Base-by-base conservation (phyloP, 768 basidiomycete species). In the Candolleomyces efflorescens region DNA sequence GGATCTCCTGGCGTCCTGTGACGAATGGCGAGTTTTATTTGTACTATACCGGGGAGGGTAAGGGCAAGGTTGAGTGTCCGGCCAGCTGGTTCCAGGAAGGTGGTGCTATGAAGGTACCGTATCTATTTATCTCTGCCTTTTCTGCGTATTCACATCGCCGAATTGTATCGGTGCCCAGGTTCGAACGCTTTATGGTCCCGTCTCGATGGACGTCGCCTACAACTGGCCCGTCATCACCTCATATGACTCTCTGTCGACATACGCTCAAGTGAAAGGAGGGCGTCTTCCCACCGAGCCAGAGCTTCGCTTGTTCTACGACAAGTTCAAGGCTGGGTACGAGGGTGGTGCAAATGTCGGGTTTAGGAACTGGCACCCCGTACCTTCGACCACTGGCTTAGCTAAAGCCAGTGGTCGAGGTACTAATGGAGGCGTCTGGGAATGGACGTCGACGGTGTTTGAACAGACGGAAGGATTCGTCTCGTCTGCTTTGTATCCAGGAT, bases 401-500 rank as follows among this genome's bases (percentile, higher is more conserved):
- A 74, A 69, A 52, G 65, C 67, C 57, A 78, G 70, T 20, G 83
- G 84, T 2, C 82, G 75, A 68, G 89, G 91, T 11, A 83, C 85
- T 60, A 98, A 99, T 63, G 97, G 97, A 6, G 97, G 97, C 5
- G 89, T 97, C 15, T 99, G 96, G 94, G 94, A 98, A 75, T 98
- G 95, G 95, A 97, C 96, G 0, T 89, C 88, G 18, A 94, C 94
- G 15, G 63, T 79, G 26, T 81, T 95, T 46, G 86, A 85, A 20
- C 76, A 75, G 24, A 77, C 83, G 60, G 85, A 92, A 2, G 94
- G 92, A 0, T 99, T 88, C 67, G 77, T 77, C 46, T 77, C 85
- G 9, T 94, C 91, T 1, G 71, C 71, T 37, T 66, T 96, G 50
- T 99, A 98, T 69, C 97, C 97, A 23, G 97, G 93, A 77, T 94